Evolutionary conservation across 441 rosid genomes (phyloP).

Genomic region (Adansonia grandidieri): DNA sequence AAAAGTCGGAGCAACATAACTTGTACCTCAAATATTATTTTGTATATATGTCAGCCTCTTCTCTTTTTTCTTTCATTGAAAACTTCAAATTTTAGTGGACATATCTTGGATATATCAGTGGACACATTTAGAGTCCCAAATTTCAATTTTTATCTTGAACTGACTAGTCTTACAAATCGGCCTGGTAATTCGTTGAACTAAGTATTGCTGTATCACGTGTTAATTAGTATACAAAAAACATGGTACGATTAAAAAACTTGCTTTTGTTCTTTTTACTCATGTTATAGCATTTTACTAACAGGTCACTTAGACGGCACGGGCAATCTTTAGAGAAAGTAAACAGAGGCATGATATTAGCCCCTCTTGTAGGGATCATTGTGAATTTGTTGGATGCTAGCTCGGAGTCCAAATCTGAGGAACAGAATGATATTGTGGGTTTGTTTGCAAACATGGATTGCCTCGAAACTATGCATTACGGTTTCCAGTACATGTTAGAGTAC

Average conservation of each 20-base stretch:
- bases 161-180: conserved; percentile 2
- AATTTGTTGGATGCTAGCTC: conserved; percentile 78
- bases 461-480: conserved; percentile 41
- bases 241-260: neutral
- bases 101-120: neutral
- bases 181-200: neutral
- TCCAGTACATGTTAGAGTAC: conserved; percentile 22
- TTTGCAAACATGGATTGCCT: conserved; percentile 94
- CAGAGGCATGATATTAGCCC: conserved; percentile 84
- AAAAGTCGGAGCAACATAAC: neutral
- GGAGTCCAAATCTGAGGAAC: conserved; percentile 44
- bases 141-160: neutral
- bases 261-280: neutral
- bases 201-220: neutral
- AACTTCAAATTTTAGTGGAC: neutral
- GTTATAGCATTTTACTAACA: conserved; percentile 32
- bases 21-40: neutral
- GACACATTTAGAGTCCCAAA: neutral
- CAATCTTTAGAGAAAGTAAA: conserved; percentile 77
- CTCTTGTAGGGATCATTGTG: conserved; percentile 86
- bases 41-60: neutral
- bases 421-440: conserved; percentile 68
- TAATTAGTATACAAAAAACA: conserved; percentile 1
- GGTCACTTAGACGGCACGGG: conserved; percentile 81
- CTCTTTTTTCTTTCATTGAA: neutral